Percentiles rank a stretch among this genome's conserved stretches.
Evolutionary conservation across 2,329 filamentous ascomycete species (phyloP).

Genomic region (Aspergillus hiratsukae): DNA sequence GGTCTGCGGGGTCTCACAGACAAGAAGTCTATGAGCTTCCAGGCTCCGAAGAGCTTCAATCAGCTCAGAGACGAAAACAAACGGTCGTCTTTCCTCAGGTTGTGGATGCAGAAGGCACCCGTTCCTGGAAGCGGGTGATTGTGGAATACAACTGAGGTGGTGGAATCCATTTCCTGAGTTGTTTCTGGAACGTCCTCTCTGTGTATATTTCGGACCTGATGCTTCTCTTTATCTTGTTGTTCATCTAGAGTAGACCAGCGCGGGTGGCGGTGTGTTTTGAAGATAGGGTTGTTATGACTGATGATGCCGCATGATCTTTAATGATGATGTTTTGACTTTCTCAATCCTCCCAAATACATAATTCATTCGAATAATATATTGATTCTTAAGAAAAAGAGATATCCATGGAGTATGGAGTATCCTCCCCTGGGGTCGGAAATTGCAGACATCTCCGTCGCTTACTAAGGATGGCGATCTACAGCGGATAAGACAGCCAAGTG

Average conservation of each 20-base stretch:
- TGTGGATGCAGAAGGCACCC: conserved; percentile 25
- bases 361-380: not conserved
- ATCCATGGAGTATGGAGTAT: not conserved
- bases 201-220: conserved; percentile 1
- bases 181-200: conserved; percentile 4
- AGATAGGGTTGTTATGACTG: not conserved
- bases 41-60: conserved; percentile 2
- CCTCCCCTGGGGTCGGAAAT: too few species aligned
- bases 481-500: not conserved
- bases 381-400: not conserved
- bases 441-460: not conserved
- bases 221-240: conserved; percentile 5
- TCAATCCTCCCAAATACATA: not conserved
- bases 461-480: not conserved
- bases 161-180: not conserved
- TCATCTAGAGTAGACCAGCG: conserved; percentile 4
- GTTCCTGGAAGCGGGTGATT: conserved; percentile 32
- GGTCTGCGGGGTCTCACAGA: conserved; percentile 6
- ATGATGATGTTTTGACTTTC: not conserved
- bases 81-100: conserved; percentile 29
- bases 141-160: conserved; percentile 32
- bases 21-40: conserved; percentile 10
- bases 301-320: not conserved
- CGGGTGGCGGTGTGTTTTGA: conserved; percentile 6
- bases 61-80: conserved; percentile 27